Base-by-base conservation (phyloP, 495 filamentous ascomycete genomes). In the Thozetella sp. region DNA sequence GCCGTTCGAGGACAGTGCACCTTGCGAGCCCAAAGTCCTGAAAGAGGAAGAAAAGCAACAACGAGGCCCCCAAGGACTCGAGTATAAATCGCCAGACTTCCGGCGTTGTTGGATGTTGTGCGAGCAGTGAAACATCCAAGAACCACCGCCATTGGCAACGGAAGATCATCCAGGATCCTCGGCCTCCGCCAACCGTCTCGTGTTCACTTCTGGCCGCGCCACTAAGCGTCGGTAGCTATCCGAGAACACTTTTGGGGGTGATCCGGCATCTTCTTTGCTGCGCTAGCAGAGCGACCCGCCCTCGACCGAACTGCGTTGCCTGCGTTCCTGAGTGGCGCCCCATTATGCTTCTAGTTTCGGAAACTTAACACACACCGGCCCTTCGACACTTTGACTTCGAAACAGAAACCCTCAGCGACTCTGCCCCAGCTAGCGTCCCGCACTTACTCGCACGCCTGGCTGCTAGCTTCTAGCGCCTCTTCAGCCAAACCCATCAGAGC, bases 281-380 rank as follows among this genome's bases (percentile, higher is more conserved):
- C 43, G 43, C 43, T 48, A 3, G 43, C 43, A 48, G n/a, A 48
- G 43, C 20, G 30, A 17, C 43, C n/a, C 43, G n/a, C n/a, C 43
- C 3, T 48, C n/a, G 43, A 48, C 12, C 43, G 9, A 48, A 48
- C 43, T n/a, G 43, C 43, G n/a, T 11, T 48, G 43, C 43, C n/a
- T 48, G 43, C 20, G 43, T 48, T 48, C 43, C 43, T 48, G 43
- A 48, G 43, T 9, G 6, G 43, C 9, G 9, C 9, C 43, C 43
- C 43, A 9, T 10, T 48, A 48, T 48, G 43, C 43, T 48, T 48
- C 43, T 48, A 48, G 43, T 48, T 48, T 48, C 43, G 43, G 43
- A 48, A 48, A 48, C 43, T 48, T 48, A 48, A 48, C 43, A 48
- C 43, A 48, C 43, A n/a, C 43, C 43, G 43, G 43, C n/a, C 43